Percentiles rank a stretch among this genome's conserved stretches.
phyloP scores from a whole-genome alignment of 2,329 filamentous ascomycete genomes.

The Colletotrichum lindemuthianum region DNA sequence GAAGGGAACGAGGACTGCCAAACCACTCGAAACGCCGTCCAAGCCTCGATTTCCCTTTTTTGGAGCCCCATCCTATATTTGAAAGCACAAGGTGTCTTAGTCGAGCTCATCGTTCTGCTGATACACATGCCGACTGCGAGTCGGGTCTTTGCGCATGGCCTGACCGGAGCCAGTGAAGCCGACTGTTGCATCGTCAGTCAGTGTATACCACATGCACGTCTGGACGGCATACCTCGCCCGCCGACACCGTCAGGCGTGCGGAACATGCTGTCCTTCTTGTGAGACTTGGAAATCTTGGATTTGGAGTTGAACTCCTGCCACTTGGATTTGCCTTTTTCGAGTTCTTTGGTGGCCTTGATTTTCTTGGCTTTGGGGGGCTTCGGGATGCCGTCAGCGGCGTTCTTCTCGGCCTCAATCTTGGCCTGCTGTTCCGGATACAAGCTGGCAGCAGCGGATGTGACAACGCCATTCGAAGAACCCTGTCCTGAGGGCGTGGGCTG shows the following conservation, averaged over 20 bases:
- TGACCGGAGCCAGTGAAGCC: constrained; percentile 97
- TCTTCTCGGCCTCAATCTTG: constrained; percentile 68
- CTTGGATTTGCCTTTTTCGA: constrained; percentile 90
- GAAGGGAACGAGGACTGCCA: constrained; percentile 32
- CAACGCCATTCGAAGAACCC: constrained; percentile 54
- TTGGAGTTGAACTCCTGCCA: constrained; percentile 95
- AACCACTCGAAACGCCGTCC: constrained; percentile 33
- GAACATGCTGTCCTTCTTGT: constrained; percentile 97
- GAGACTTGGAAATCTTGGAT: constrained; percentile 71
- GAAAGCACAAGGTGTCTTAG: constrained; percentile 52
- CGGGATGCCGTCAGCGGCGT: constrained; percentile 70
- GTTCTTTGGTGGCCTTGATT: constrained; percentile 88
- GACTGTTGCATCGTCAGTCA: constrained; percentile 63
- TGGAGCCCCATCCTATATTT: constrained; percentile 38
- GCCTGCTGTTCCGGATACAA: constrained; percentile 62
- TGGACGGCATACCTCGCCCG: constrained; percentile 75
- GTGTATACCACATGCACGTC: neutral
- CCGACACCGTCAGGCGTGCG: constrained; percentile 87
- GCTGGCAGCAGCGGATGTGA: constrained; percentile 66
- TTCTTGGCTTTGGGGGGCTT: constrained; percentile 87
- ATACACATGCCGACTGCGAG: constrained; percentile 85
- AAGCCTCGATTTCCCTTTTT: constrained; percentile 36
- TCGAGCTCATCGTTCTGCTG: constrained; percentile 80
- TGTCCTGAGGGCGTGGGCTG: constrained; percentile 50
- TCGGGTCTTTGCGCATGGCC: constrained; percentile 91